Evolutionary conservation across 2,329 filamentous ascomycete species (phyloP), one percentile per base, ranked within the genome.

Genomic region (Arthrobotrys entomopaga): DNA sequence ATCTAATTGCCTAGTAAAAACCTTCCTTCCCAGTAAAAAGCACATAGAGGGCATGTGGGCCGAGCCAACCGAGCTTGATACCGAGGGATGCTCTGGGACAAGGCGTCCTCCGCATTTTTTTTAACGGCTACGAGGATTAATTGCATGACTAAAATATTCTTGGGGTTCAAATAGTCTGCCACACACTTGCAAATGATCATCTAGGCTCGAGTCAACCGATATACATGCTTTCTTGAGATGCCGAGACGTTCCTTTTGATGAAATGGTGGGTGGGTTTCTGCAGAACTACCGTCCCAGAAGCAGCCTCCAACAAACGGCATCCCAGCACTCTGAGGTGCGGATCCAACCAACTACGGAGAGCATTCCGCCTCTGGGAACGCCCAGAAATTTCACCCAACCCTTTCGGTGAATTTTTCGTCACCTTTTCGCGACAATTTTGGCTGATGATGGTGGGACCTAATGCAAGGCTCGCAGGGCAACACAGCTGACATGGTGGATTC

Each of bases 401-500:
- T 50, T 16, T 60, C 61, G 56, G 67, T 73, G 54, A 60, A 54
- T 60, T 65, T 72, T 49, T 54, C 24, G 52, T 56, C 10, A 59
- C 42, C n/a, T 58, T 65, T 61, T 73, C 59, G 24, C 56, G n/a
- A 16, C 24, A 40, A 58, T 63, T 59, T 13, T 64, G 43, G 22
- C 52, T 43, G 50, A 26, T 64, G 24, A 46, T 59, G 46, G 67
- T 34, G 34, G 26, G 34, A 22, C 20, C 20, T 54, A 48, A 64
- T 56, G 60, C 56, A 65, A 38, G 54, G 26, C 40, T 49, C 20
- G 54, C 54, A 59, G 43, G 56, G 63, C 70, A 74, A 74, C 70
- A 74, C 70, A 63, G 50, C 40, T 50, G 26, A 42, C 16, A 38
- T 66, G 61, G 69, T 73, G 69, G 61, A 60, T 66, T 73, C 50